Evolutionary conservation across 2,329 filamentous ascomycete species (phyloP).

Genomic region (Aureobasidium sp.): DNA sequence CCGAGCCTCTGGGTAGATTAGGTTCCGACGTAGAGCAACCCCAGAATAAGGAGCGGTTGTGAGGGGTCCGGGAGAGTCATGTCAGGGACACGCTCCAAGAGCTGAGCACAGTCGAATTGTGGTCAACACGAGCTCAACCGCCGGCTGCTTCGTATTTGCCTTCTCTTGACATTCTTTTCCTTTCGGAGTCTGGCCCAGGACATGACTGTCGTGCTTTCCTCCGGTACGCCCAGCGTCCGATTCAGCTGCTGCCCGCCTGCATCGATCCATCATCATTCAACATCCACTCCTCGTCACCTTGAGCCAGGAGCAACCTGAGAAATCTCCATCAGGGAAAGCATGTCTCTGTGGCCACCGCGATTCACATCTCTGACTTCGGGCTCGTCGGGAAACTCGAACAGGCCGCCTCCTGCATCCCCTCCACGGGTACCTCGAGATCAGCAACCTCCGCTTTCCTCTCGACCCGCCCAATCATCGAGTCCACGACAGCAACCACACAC

Average conservation of each 20-base stretch:
- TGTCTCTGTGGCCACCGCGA: conserved; percentile 22
- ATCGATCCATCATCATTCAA: background rate
- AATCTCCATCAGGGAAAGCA: conserved; percentile 1
- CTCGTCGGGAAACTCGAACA: background rate
- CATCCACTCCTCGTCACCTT: background rate
- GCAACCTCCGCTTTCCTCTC: background rate
- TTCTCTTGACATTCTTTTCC: background rate
- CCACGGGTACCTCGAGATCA: background rate
- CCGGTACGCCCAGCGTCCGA: conserved; percentile 8
- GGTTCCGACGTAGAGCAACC: background rate
- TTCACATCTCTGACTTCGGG: conserved; percentile 15
- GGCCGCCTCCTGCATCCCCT: background rate
- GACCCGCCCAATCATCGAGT: conserved; percentile 2
- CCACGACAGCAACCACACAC: conserved; percentile 10
- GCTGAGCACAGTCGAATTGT: background rate
- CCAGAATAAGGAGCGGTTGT: background rate
- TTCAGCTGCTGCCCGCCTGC: background rate
- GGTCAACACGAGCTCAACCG: conserved; percentile 12
- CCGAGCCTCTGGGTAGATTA: background rate
- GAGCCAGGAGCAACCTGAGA: conserved; percentile 4
- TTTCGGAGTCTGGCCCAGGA: background rate
- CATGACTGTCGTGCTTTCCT: conserved; percentile 6
- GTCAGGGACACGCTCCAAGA: background rate
- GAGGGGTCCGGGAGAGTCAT: background rate
- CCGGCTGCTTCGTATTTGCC: conserved; percentile 1